These are phyloP conservation scores for Basipetospora chlamydospora DNA, from an alignment of 2,329 filamentous ascomycete genomes.

Conservation along the genomic window DNA sequence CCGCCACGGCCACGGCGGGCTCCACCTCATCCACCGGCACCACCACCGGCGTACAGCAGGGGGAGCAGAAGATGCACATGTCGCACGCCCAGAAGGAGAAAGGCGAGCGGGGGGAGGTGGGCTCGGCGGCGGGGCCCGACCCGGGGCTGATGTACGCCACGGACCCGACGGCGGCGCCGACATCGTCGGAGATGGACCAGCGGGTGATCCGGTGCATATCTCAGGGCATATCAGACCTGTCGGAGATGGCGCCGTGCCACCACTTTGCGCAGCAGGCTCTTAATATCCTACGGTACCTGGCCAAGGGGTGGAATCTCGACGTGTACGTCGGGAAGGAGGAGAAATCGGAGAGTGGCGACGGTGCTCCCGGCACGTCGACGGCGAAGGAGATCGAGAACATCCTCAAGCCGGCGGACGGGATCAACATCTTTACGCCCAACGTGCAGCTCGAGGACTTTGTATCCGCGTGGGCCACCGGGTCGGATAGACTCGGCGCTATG, in stretches of 20 bases:
- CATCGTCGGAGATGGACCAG: conserved; percentile 8
- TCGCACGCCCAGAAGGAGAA: too few species aligned
- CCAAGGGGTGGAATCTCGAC: conserved; percentile 43
- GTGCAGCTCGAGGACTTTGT: conserved; percentile 32
- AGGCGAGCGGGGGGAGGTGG: too few species aligned
- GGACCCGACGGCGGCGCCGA: too few species aligned
- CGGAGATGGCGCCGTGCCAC: conserved; percentile 47
- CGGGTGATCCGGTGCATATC: conserved; percentile 29
- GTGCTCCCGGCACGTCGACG: too few species aligned
- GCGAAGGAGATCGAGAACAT: conserved; percentile 7
- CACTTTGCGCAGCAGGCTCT: conserved; percentile 46
- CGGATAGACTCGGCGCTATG: conserved; percentile 6
- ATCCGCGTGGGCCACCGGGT: conserved; percentile 26
- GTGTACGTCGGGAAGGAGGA: conserved; percentile 24
- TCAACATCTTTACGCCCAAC: conserved; percentile 43
- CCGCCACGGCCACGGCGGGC: conserved; percentile 7
- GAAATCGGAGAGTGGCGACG: conserved; percentile 16
- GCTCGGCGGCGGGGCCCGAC: too few species aligned
- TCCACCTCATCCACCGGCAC: conserved; percentile 8
- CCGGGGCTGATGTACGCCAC: too few species aligned
- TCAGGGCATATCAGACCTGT: conserved; percentile 41
- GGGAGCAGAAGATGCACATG: too few species aligned
- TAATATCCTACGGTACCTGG: conserved; percentile 42
- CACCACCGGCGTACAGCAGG: too few species aligned
- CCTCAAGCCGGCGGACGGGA: conserved; percentile 33